Conservation (phyloP, 345 rosid species). For the Raphanus raphanistrum region DNA sequence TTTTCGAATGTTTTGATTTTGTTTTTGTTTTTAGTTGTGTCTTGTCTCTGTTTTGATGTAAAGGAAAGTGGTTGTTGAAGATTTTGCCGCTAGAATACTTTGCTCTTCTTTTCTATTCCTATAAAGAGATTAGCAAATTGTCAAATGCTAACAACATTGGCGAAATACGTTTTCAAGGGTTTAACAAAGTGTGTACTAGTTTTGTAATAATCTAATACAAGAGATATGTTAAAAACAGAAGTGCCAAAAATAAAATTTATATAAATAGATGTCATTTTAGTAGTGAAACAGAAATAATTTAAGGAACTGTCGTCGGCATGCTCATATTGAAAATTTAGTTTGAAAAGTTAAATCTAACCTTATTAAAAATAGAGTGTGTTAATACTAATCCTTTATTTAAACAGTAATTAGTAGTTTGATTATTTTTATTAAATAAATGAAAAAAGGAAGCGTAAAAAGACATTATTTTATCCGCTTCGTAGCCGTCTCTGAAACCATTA, state of each 20-base stretch:
- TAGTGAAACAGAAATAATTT: not conserved
- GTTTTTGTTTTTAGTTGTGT: not conserved
- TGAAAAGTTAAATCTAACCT: not conserved
- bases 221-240: not conserved
- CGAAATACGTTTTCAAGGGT: not conserved
- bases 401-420: not conserved
- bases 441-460: not conserved
- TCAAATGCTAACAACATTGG: not conserved
- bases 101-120: not conserved
- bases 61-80: constrained; percentile 21
- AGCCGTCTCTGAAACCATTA: constrained; percentile 41
- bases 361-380: not conserved
- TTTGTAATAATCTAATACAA: not conserved
- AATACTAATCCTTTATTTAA: not conserved
- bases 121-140: not conserved
- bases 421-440: not conserved
- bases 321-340: not conserved
- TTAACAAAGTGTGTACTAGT: not conserved
- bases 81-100: not conserved
- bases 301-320: not conserved
- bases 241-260: not conserved
- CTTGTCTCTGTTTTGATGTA: constrained; percentile 10
- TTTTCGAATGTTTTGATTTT: constrained; percentile 23
- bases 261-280: not conserved
- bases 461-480: constrained; percentile 18